Evolutionary conservation across 208 protist genomes (phyloP), one percentile per base, ranked within the genome.

Genomic region (Acanthamoeba pearcei): DNA sequence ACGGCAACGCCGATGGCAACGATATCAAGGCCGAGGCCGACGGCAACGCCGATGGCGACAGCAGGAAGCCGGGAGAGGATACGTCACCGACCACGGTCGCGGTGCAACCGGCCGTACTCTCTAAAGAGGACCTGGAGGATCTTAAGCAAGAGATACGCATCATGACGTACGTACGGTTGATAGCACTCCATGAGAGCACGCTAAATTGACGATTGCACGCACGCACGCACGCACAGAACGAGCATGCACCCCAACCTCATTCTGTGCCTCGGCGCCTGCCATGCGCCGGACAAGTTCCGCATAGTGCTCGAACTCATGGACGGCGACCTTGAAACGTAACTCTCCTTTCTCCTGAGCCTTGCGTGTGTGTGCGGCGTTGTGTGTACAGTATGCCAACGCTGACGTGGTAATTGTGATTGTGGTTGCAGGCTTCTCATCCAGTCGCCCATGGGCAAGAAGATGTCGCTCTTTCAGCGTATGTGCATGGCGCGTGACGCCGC

Each of bases 261-360:
- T n/a, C 42, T 93, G 38, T 78, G 57, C 17, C 57, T 93, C 0
- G 89, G 89, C 10, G 89, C 89, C 38, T 93, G 89, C 64, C 91
- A 62, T 6, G 49, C 46, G 64, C 89, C 89, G 3, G 68, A 78
- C 89, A 93, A 80, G 66, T 74, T 93, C 89, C 29, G 66, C 17
- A 93, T 93, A 10, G 89, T 93, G 62, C 38, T 78, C 29, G 89
- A 93, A n/a, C 64, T 93, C 15, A 93, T 93, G 89, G 89, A 93
- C 89, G 89, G 89, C 62, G 89, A 93, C 49, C 49, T 93, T 1
- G 89, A 93, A 55, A 35, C 57, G 82, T 83, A 51, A 1, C 19
- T 22, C 74, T 17, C 12, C 29, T 17, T 24, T 74, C 32, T 24
- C 1, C 4, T 32, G 10, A 22, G 12, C 49, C 72, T 8, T 49